Evolutionary conservation across 2,329 filamentous ascomycete species (phyloP).

Genomic region (Amesomyces nigricolor): DNA sequence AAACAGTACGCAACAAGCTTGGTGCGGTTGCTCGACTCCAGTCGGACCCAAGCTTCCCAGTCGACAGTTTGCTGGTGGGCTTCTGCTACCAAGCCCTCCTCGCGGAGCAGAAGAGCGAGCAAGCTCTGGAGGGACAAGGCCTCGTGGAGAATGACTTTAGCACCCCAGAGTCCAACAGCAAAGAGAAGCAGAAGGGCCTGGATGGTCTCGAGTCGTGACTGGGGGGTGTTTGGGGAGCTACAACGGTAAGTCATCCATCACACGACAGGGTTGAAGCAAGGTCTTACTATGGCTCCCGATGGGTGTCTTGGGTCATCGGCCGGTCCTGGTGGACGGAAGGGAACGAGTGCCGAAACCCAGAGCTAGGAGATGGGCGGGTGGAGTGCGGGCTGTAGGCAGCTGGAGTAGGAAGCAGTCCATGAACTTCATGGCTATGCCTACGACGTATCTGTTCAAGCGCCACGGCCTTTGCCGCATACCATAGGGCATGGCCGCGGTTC

Average conservation of each 20-base stretch:
- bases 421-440: slow-evolving; percentile 51
- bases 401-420: slow-evolving; percentile 50
- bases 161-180: slow-evolving; percentile 55
- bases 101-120: slow-evolving; percentile 52
- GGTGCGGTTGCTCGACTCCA: slow-evolving; percentile 52
- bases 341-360: slow-evolving; percentile 53
- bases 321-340: slow-evolving; percentile 53
- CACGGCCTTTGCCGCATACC: slow-evolving; percentile 56
- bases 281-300: slow-evolving; percentile 55
- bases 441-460: slow-evolving; percentile 54
- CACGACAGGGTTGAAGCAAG: neutral
- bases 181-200: slow-evolving; percentile 58
- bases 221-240: slow-evolving; percentile 54
- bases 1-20: slow-evolving; percentile 58
- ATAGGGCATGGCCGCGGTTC: slow-evolving; percentile 53
- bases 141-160: slow-evolving; percentile 55
- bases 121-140: slow-evolving; percentile 55
- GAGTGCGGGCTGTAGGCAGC: slow-evolving; percentile 57
- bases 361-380: slow-evolving; percentile 52
- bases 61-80: slow-evolving; percentile 42
- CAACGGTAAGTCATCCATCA: slow-evolving; percentile 1
- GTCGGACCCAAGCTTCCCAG: slow-evolving; percentile 56
- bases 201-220: slow-evolving; percentile 58
- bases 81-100: slow-evolving; percentile 50
- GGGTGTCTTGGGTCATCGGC: slow-evolving; percentile 52